Evolutionary conservation across 78 protist species (phyloP).

Genomic region (Dictyostelium citrinum): DNA sequence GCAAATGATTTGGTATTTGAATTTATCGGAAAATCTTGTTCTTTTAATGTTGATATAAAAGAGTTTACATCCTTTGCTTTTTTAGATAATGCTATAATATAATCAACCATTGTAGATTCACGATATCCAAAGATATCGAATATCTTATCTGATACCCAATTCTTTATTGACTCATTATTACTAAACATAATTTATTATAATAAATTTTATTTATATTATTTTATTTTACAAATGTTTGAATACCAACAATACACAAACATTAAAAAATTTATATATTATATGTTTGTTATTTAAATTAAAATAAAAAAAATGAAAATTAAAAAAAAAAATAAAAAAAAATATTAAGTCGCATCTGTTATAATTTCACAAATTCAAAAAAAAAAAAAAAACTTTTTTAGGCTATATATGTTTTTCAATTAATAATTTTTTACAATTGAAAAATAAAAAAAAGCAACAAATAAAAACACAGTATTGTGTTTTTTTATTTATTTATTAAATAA

Average conservation of each 20-base stretch:
- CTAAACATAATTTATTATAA: background rate
- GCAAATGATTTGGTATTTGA: constrained; percentile 24
- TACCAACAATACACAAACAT: too few relatives aligned
- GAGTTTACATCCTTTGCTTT: constrained; percentile 35
- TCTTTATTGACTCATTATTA: constrained; percentile 1
- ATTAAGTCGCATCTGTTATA: background rate
- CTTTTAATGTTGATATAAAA: background rate
- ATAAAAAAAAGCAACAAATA: too few relatives aligned
- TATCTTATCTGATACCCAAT: constrained; percentile 75
- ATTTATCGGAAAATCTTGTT: constrained; percentile 53
- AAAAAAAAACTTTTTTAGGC: too few relatives aligned
- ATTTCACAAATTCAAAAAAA: background rate
- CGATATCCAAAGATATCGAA: constrained; percentile 66
- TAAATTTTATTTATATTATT: too few relatives aligned
- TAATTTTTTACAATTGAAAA: too few relatives aligned
- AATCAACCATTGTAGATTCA: constrained; percentile 68
- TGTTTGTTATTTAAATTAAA: background rate
- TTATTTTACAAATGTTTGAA: too few relatives aligned
- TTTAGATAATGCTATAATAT: constrained; percentile 22
- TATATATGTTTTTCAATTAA: too few relatives aligned
- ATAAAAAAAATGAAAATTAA: background rate
- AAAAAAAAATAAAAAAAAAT: background rate
- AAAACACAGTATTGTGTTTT: too few relatives aligned
- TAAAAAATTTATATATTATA: too few relatives aligned
- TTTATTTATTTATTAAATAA: too few relatives aligned